Evolutionary conservation across 1,284 basidiomycete genomes (phyloP).

Genomic region (Ustilago shanxiensis): DNA sequence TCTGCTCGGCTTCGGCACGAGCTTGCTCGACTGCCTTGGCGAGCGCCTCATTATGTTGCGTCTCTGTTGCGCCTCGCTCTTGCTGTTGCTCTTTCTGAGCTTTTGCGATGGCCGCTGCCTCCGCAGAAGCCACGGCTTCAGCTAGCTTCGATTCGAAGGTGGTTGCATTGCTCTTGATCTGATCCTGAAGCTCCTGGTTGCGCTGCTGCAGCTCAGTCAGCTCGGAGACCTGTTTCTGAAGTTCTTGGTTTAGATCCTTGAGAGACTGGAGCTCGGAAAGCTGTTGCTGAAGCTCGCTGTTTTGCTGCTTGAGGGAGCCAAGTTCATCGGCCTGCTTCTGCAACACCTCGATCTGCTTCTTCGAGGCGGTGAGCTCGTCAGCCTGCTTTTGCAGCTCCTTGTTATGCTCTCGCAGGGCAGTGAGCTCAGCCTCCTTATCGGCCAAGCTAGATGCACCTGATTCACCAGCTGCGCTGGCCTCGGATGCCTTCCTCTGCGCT

Average conservation of each 20-base stretch:
- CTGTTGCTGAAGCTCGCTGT: conserved; percentile 14
- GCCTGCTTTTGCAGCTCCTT: conserved; percentile 19
- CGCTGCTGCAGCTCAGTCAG: conserved; percentile 16
- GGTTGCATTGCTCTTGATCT: conserved; percentile 27
- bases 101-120: conserved; percentile 38
- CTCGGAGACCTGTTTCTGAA: conserved; percentile 18
- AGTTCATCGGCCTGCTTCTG: conserved; percentile 9
- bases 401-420: conserved; percentile 5
- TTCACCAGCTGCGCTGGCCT: conserved; percentile 30
- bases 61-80: conserved; percentile 14
- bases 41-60: conserved; percentile 25
- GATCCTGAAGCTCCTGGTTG: conserved; percentile 15
- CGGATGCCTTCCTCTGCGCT: conserved; percentile 25
- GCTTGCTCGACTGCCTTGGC: conserved; percentile 27
- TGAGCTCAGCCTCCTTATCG: conserved; percentile 40
- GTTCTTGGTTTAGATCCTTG: conserved; percentile 14
- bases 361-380: conserved; percentile 3
- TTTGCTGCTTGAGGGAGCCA: not conserved
- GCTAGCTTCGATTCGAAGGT: conserved; percentile 29
- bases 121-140: conserved; percentile 53
- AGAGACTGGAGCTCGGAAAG: conserved; percentile 6
- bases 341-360: conserved; percentile 13
- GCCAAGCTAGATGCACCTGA: conserved; percentile 26
- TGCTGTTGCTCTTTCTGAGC: conserved; percentile 15
- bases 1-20: conserved; percentile 31